phyloP scores from a whole-genome alignment of 768 basidiomycete genomes.

The Coprinopsis strossmayeri region DNA sequence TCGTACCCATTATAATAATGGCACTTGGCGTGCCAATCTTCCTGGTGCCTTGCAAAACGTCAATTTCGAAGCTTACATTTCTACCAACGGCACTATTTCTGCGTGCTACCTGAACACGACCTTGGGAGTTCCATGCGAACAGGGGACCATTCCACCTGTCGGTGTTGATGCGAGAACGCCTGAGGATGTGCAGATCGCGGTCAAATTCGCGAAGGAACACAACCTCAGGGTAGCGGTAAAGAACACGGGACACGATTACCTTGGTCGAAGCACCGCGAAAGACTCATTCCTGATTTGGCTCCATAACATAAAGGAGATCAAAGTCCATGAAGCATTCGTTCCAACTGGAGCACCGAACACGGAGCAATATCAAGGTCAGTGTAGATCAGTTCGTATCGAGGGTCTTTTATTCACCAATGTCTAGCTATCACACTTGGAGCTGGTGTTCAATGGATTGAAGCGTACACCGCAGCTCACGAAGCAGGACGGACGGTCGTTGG shows the following conservation, averaged over 20 bases:
- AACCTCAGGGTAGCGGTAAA: slow-evolving; percentile 33
- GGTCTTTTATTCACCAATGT: background rate
- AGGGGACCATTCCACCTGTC: slow-evolving; percentile 35
- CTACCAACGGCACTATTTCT: no score
- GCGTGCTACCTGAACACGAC: no score
- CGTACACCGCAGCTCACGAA: background rate
- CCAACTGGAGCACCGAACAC: background rate
- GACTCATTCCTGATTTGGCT: slow-evolving; percentile 36
- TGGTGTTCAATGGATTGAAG: background rate
- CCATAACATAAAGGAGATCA: background rate
- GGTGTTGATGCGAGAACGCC: slow-evolving; percentile 33
- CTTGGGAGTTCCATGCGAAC: no score
- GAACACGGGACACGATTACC: slow-evolving; percentile 36
- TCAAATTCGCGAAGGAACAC: slow-evolving; percentile 28
- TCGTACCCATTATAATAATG: no score
- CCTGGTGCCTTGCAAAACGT: no score
- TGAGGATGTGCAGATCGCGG: slow-evolving; percentile 31
- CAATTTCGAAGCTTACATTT: no score
- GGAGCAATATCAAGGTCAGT: background rate
- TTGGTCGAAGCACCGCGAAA: slow-evolving; percentile 37
- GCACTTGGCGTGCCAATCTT: no score
- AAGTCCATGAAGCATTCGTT: background rate
- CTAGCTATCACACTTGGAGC: background rate
- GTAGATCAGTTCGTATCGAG: background rate
- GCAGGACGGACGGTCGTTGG: background rate